Conservation (phyloP, 768 basidiomycete genomes). For the Tricholoma matsutake region DNA sequence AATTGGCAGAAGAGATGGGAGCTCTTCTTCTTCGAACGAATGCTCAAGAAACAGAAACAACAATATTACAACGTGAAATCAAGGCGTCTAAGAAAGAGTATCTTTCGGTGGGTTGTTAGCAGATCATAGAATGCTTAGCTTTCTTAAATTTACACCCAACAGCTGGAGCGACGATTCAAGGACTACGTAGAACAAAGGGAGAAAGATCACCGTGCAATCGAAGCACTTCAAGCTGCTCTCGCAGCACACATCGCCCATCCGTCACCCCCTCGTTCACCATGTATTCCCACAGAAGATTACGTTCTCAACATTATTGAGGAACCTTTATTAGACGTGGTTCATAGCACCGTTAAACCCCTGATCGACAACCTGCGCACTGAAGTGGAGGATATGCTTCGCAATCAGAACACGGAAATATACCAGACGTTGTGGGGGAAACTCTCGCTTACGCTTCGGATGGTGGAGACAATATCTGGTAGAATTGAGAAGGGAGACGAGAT, state of each 20-base stretch:
- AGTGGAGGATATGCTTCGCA: constrained; percentile 20
- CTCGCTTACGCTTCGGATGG: constrained; percentile 15
- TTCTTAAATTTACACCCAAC: neutral
- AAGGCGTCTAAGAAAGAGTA: constrained; percentile 10
- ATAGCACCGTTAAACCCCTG: constrained; percentile 19
- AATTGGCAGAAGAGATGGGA: constrained; percentile 18
- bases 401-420: constrained; percentile 22
- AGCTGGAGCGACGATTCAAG: constrained; percentile 22
- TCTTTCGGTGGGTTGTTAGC: constrained; percentile 7
- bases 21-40: constrained; percentile 13
- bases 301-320: constrained; percentile 23
- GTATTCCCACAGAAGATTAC: constrained; percentile 18
- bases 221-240: constrained; percentile 23
- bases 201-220: constrained; percentile 18
- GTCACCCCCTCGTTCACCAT: constrained; percentile 14
- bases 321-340: constrained; percentile 22
- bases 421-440: constrained; percentile 24
- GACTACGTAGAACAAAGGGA: constrained; percentile 11
- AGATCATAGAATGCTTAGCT: neutral
- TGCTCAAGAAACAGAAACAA: constrained; percentile 7
- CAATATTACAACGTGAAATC: constrained; percentile 1
- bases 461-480: constrained; percentile 16
- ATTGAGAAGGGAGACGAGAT: constrained; percentile 4
- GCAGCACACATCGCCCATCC: constrained; percentile 17
- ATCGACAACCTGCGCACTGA: constrained; percentile 20